Evolutionary conservation across 805 yeast genomes (phyloP).

Genomic region (Isabelozyma gotoi): DNA sequence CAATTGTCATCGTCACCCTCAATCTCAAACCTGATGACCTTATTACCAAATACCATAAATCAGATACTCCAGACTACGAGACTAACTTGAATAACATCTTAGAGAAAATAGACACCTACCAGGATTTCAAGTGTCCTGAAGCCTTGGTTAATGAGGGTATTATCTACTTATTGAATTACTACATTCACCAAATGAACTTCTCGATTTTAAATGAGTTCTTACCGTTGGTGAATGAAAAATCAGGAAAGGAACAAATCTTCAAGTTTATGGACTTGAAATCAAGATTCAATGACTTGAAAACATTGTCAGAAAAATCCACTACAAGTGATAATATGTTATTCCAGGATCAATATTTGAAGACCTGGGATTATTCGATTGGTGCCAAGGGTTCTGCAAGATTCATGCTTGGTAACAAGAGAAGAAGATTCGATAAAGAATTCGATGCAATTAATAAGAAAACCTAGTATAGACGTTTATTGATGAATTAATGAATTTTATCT

Average conservation of each 20-base stretch:
- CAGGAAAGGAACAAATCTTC: slow-evolving; percentile 49
- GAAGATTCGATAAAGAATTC: slow-evolving; percentile 43
- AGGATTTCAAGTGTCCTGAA: slow-evolving; percentile 43
- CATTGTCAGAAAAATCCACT: slow-evolving; percentile 30
- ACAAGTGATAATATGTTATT: slow-evolving; percentile 24
- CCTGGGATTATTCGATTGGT: slow-evolving; percentile 43
- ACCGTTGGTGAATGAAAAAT: slow-evolving; percentile 31
- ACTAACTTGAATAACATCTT: slow-evolving; percentile 19
- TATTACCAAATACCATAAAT: slow-evolving; percentile 16
- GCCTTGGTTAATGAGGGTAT: slow-evolving; percentile 50
- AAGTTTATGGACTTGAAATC: slow-evolving; percentile 45
- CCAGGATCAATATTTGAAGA: slow-evolving; percentile 47
- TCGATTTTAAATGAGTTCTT: slow-evolving; percentile 48
- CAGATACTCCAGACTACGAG: slow-evolving; percentile 10
- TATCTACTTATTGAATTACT: slow-evolving; percentile 58
- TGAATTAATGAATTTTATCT: background rate
- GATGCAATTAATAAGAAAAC: slow-evolving; percentile 7
- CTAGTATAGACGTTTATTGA: background rate
- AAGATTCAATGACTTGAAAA: slow-evolving; percentile 38
- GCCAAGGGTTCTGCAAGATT: slow-evolving; percentile 47
- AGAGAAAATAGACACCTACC: slow-evolving; percentile 32
- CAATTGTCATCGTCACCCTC: slow-evolving; percentile 60
- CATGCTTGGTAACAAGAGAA: slow-evolving; percentile 50
- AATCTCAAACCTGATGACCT: slow-evolving; percentile 43
- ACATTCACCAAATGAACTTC: slow-evolving; percentile 54